Base-by-base conservation (phyloP, 768 basidiomycete species). In the Cyclocybe cylindracea region DNA sequence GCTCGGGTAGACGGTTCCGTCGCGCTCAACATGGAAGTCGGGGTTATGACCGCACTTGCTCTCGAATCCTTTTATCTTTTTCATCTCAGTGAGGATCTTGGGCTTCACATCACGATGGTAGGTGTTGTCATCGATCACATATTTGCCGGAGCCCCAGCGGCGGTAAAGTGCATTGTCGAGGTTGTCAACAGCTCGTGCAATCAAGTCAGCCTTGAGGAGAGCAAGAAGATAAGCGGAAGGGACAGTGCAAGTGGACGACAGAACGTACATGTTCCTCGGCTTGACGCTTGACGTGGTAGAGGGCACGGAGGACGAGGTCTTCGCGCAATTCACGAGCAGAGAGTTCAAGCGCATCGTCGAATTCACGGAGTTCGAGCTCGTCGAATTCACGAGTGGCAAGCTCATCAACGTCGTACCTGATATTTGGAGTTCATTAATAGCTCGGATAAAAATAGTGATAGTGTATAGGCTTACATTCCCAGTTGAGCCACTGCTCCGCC, bases 61-160 rank as follows among this genome's bases (percentile, higher is more conserved):
- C 11, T 31, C 41, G 34, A 51, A 51, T 16, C 36, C 32, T 10
- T 44, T 32, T 18, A 39, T 19, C 4, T 13, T 31, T 8, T 19
- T 32, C 18, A 52, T 46, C 8, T 24, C 38, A 11, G 32, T 9
- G 36, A 46, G 38, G 18, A 52, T 10, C 10, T 40, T 18, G 8
- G 51, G 51, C 44, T 52, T 52, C n/a, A 52, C 51, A 7, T 13
- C n/a, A 11, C 43, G 31, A 32, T 52, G 51, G 37, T 52, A 52
- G 24, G 37, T 39, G 32, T 52, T 10, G 36, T 52, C 50, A 36
- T 51, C 50, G 14, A 51, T 44, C 10, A 19, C 32, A 31, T 46
- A 52, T 41, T 52, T 52, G 13, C 49, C 48, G n/a, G 48, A 49
- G 32, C 24, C 24, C 24, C 24, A 24, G 24, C 48, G 39, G 10